Conservation (phyloP, 2,329 filamentous ascomycete genomes). For the Thielaviopsis musarum region DNA sequence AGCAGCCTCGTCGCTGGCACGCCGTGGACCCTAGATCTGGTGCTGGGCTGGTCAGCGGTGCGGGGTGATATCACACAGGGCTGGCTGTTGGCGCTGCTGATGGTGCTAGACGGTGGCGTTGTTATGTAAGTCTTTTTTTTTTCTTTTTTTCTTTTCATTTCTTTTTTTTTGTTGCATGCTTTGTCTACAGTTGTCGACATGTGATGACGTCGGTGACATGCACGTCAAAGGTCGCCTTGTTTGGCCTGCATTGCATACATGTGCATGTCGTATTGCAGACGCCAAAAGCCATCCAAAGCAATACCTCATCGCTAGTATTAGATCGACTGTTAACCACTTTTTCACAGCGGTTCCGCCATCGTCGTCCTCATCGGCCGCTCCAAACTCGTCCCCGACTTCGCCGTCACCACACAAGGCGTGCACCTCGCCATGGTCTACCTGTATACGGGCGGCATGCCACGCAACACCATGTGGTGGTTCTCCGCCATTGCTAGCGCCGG, state of each 20-base stretch:
- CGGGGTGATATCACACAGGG: slow-evolving; percentile 45
- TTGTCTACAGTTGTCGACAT: neutral
- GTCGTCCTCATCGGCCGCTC: slow-evolving; percentile 71
- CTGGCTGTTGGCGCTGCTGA: slow-evolving; percentile 41
- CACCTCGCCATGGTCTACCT: slow-evolving; percentile 63
- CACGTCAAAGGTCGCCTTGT: neutral
- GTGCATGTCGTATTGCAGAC: neutral
- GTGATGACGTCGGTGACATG: neutral
- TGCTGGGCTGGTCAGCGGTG: slow-evolving; percentile 41
- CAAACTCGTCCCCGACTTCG: slow-evolving; percentile 91
- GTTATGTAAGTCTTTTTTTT: slow-evolving; percentile 26
- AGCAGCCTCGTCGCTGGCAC: slow-evolving; percentile 40
- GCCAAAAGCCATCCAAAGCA: neutral
- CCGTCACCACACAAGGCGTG: slow-evolving; percentile 70
- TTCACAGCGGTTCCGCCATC: slow-evolving; percentile 58
- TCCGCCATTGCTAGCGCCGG: slow-evolving; percentile 32
- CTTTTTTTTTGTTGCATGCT: neutral
- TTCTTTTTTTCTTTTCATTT: neutral
- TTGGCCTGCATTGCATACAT: neutral
- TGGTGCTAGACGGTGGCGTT: slow-evolving; percentile 37
- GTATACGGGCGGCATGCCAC: slow-evolving; percentile 62
- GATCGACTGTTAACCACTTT: neutral
- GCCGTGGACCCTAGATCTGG: slow-evolving; percentile 33
- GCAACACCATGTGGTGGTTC: slow-evolving; percentile 75
- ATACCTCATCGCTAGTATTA: neutral